Percentiles rank a stretch among this genome's conserved stretches.
Evolutionary conservation across 2,329 filamentous ascomycete species (phyloP).

Genomic region (Claviceps capensis): DNA sequence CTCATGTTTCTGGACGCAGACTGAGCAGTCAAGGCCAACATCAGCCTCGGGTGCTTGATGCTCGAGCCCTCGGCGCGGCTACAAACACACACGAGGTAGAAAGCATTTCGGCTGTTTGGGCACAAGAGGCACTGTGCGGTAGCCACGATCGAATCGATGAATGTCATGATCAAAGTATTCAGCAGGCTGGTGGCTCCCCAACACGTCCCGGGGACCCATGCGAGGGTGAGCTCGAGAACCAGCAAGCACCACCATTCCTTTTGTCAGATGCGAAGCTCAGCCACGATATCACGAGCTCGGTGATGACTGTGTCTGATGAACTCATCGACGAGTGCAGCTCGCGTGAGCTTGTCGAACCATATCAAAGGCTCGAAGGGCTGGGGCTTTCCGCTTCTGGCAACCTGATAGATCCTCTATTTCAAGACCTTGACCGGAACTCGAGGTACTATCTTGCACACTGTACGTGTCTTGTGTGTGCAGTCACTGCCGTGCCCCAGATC

Average conservation of each 20-base stretch:
- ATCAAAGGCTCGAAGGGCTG: background rate
- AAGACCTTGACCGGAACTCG: conserved; percentile 33
- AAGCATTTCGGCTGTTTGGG: background rate
- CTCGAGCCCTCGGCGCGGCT: background rate
- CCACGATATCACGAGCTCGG: background rate
- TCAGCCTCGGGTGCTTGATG: background rate
- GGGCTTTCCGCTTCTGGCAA: conserved; percentile 8
- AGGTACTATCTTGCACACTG: conserved; percentile 37
- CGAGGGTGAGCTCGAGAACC: background rate
- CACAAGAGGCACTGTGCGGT: background rate
- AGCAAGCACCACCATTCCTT: background rate
- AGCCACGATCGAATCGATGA: background rate
- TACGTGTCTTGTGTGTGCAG: conserved; percentile 16
- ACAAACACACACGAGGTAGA: background rate
- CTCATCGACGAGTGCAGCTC: background rate
- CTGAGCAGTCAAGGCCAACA: background rate
- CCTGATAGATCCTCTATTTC: conserved; percentile 40
- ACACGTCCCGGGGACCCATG: background rate
- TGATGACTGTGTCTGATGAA: background rate
- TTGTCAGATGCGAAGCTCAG: background rate
- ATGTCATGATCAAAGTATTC: background rate
- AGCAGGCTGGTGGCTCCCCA: background rate
- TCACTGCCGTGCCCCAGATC: background rate
- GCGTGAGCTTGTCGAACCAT: background rate
- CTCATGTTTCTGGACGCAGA: conserved; percentile 11